Conservation (phyloP, 1,139 yeast species). For the Magnusiomyces magnusii region DNA sequence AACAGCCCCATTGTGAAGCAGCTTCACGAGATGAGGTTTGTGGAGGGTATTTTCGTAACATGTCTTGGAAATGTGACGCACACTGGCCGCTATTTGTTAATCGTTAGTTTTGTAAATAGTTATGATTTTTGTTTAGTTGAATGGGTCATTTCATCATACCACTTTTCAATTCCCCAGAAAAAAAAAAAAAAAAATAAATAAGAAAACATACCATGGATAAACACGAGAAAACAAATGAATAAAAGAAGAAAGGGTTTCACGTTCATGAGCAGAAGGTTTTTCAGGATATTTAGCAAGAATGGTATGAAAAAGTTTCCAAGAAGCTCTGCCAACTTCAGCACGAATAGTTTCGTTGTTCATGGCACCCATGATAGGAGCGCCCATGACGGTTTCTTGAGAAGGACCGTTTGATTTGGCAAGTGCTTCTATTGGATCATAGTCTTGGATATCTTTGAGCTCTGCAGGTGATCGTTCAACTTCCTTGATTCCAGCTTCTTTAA, state of each 20-base stretch:
- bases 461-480: slow-evolving; percentile 7
- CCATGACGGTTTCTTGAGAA: slow-evolving; percentile 20
- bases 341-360: slow-evolving; percentile 61
- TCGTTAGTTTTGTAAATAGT: too few species aligned
- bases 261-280: slow-evolving; percentile 56
- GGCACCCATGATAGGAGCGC: slow-evolving; percentile 70
- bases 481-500: not conserved
- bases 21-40: slow-evolving; percentile 68
- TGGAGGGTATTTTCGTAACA: slow-evolving; percentile 70
- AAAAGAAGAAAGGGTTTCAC: slow-evolving; percentile 50
- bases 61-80: slow-evolving; percentile 76
- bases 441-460: slow-evolving; percentile 10
- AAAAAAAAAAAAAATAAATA: not conserved
- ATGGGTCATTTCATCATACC: too few species aligned
- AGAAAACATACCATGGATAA: slow-evolving; percentile 29
- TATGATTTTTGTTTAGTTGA: too few species aligned
- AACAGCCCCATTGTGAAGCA: slow-evolving; percentile 97
- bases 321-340: slow-evolving; percentile 77
- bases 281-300: slow-evolving; percentile 89
- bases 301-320: slow-evolving; percentile 90
- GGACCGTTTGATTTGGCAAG: slow-evolving; percentile 16
- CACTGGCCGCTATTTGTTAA: slow-evolving; percentile 51
- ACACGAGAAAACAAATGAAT: slow-evolving; percentile 36
- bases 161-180: too few species aligned
- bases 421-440: slow-evolving; percentile 20